Evolutionary conservation across 2,329 filamentous ascomycete species (phyloP), one percentile per base, ranked within the genome.

Genomic region (Colletotrichum tanaceti): DNA sequence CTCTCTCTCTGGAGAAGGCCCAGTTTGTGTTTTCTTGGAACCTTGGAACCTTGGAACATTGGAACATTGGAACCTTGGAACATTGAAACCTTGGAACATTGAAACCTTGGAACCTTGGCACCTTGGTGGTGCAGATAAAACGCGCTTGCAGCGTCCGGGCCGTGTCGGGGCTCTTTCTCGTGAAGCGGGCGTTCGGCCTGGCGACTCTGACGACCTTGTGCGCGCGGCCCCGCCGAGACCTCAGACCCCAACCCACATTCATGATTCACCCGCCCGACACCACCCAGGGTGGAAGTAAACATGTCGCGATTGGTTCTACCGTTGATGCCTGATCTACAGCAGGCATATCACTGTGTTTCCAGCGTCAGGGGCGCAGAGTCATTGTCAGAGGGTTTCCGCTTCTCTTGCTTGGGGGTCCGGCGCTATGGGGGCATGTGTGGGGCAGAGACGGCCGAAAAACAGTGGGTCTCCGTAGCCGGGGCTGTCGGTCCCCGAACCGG

Each of bases 111-210:
- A n/a, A n/a, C n/a, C n/a, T n/a, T n/a, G 64, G 58, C 64, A 52
- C 43, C 65, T 68, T 68, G 66, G 57, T 62, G 52, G 62, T 14
- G 50, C 1, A 69, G 50, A 69, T 69, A 62, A 69, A 69, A 69
- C 66, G 55, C 55, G 66, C 62, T 44, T 65, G 65, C 35, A 50
- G 65, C 65, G 65, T 58, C 50, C 65, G 50, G 55, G 49, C 54
- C 65, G 65, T 49, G 49, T 59, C 54, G 59, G 54, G 54, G n/a
- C n/a, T n/a, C 9, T 32, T 7, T 49, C 39, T 44, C 43, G 35
- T 54, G 54, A 55, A 35, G 41, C 62, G 38, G 41, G 35, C 41
- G 38, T n/a, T 16, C n/a, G 41, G 55, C 41, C 43, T 47, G 55
- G 39, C 55, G 43, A 38, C 18, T 32, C 28, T 28, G 16, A 13